Percentiles rank a stretch among this genome's conserved stretches.
Conservation (phyloP, 257 asterid species). For the Solanum chaucha region DNA sequence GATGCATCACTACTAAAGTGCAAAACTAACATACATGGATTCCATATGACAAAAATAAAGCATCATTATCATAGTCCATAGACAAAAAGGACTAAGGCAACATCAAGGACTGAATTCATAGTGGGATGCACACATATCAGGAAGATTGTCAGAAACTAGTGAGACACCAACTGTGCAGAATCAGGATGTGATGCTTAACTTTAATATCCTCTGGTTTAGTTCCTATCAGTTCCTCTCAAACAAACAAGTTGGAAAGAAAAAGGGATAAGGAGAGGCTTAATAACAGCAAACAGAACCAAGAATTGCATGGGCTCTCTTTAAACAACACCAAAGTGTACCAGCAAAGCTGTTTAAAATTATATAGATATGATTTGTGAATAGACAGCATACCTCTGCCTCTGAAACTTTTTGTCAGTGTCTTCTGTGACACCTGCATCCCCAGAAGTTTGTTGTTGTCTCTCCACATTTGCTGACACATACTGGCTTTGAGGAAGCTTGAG, state of each 20-base stretch:
- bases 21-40: not conserved
- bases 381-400: conserved; percentile 40
- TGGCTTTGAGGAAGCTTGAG: conserved; percentile 72
- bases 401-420: conserved; percentile 28
- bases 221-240: not conserved
- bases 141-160: not conserved
- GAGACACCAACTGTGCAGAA: not conserved
- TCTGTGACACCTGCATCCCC: conserved; percentile 27
- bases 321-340: not conserved
- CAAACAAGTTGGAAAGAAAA: not conserved
- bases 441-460: conserved; percentile 27
- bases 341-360: not conserved
- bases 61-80: not conserved
- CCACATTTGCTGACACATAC: conserved; percentile 28
- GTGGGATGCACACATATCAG: not conserved
- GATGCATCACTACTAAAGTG: not conserved
- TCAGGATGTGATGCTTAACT: not conserved
- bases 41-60: not conserved
- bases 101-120: not conserved
- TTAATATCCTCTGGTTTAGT: not conserved
- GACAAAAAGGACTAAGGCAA: not conserved
- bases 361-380: not conserved
- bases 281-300: not conserved
- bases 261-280: not conserved
- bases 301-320: not conserved